phyloP scores from a whole-genome alignment of 345 rosid species.

The Gossypioides kirkii region DNA sequence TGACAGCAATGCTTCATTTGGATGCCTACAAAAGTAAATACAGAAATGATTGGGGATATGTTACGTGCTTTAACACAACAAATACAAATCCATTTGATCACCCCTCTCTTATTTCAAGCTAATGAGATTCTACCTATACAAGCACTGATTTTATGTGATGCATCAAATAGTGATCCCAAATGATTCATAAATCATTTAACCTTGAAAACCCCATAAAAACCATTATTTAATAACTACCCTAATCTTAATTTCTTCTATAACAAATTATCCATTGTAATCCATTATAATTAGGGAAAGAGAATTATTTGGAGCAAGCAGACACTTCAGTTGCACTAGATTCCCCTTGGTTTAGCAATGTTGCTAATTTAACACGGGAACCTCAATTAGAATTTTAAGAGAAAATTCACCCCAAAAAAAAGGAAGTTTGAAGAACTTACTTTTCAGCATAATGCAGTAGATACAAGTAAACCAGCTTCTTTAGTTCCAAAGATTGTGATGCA shows the following conservation, averaged over 20 bases:
- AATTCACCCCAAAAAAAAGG: not conserved
- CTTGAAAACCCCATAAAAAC: not conserved
- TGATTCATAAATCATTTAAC: not conserved
- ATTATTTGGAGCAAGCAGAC: not conserved
- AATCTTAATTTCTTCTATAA: not conserved
- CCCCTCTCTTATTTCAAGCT: not conserved
- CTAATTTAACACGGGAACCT: not conserved
- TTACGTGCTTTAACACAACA: not conserved
- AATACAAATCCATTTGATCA: not conserved
- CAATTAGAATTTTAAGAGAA: not conserved
- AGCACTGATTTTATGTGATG: not conserved
- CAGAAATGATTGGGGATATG: not conserved
- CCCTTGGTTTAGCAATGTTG: not conserved
- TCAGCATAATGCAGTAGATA: slow-evolving; percentile 93
- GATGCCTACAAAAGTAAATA: slow-evolving; percentile 58
- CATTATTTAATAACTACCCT: not conserved
- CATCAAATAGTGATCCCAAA: not conserved
- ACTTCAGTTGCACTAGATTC: not conserved
- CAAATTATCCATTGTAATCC: not conserved
- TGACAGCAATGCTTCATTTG: slow-evolving; percentile 90
- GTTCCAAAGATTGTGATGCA: slow-evolving; percentile 88
- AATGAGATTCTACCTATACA: not conserved
- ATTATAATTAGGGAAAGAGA: not conserved
- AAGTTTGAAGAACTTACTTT: not conserved
- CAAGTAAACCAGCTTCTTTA: slow-evolving; percentile 93